Evolutionary conservation across 192 early-diverging fungal species (phyloP).

Genomic region (Entophlyctis helioformis): DNA sequence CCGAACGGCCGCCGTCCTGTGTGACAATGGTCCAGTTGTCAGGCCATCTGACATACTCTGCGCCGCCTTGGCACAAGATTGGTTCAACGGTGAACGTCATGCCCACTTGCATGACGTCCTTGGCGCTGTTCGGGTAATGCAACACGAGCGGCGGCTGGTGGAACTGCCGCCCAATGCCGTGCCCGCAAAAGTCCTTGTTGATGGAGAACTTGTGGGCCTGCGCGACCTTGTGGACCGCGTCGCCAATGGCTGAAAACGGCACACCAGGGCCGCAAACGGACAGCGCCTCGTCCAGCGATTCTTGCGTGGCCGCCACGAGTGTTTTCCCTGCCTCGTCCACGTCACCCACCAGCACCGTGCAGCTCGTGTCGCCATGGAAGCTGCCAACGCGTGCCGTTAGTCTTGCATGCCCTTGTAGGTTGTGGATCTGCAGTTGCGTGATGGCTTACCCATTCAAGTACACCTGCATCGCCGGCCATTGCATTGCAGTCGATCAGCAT

Average conservation of each 20-base stretch:
- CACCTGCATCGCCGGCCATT: conserved; percentile 9
- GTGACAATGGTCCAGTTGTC: conserved; percentile 78
- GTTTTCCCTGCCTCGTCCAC: conserved; percentile 42
- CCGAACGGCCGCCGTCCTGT: conserved; percentile 62
- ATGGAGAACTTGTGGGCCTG: conserved; percentile 43
- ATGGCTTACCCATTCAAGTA: conserved; percentile 35
- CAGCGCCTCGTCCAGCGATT: conserved; percentile 49
- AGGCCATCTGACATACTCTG: conserved; percentile 62
- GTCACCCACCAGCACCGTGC: conserved; percentile 49
- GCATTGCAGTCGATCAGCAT: neutral
- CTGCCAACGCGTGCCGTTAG: conserved; percentile 3
- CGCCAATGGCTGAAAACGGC: conserved; percentile 53
- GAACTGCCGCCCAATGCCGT: conserved; percentile 72
- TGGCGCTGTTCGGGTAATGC: conserved; percentile 63
- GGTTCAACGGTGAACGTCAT: conserved; percentile 87
- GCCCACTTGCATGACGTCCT: conserved; percentile 56
- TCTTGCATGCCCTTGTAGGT: neutral
- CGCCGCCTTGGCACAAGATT: conserved; percentile 67
- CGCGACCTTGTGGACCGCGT: conserved; percentile 39
- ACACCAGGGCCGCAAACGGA: conserved; percentile 62
- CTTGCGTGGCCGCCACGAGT: conserved; percentile 43
- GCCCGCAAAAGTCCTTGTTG: conserved; percentile 66
- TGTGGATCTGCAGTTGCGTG: neutral
- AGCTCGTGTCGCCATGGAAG: conserved; percentile 63
- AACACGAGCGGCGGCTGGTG: conserved; percentile 72